Conservation (phyloP, 208 protist genomes). For the Angomonas deanei region DNA sequence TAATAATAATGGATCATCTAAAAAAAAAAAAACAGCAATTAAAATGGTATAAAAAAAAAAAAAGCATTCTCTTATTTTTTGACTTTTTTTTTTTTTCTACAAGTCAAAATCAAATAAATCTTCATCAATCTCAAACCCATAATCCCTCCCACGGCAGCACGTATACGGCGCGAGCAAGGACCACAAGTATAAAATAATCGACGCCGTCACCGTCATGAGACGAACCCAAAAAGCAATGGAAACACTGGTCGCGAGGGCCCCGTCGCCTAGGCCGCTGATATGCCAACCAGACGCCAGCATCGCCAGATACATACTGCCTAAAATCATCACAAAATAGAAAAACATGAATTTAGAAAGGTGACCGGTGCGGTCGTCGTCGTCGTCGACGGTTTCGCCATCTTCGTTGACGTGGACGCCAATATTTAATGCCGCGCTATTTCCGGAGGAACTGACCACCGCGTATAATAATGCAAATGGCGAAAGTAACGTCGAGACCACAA, state of each 20-base stretch:
- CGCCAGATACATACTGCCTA: conserved; percentile 92
- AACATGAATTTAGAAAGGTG: conserved; percentile 88
- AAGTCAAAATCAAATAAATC: not conserved
- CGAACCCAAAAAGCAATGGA: conserved; percentile 90
- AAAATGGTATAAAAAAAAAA: conserved; percentile 14
- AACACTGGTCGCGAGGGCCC: conserved; percentile 31
- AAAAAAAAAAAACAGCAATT: conserved; percentile 2
- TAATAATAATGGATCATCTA: conserved; percentile 1
- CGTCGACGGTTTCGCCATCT: conserved; percentile 48
- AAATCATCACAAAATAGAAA: conserved; percentile 92
- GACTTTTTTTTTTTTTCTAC: not conserved
- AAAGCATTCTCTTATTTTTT: conserved; percentile 6
- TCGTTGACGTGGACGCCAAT: conserved; percentile 54
- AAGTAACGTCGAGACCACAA: conserved; percentile 50
- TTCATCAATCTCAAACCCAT: conserved; percentile 59
- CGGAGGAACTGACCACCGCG: conserved; percentile 67
- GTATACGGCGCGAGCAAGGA: conserved; percentile 88
- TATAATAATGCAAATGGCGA: conserved; percentile 71
- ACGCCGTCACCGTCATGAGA: conserved; percentile 72
- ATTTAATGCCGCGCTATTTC: conserved; percentile 48
- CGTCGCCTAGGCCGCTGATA: conserved; percentile 61
- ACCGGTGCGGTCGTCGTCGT: conserved; percentile 68
- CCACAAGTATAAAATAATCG: conserved; percentile 88
- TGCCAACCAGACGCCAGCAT: conserved; percentile 92
- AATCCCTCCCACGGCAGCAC: conserved; percentile 86